Percentiles rank a stretch among this genome's conserved stretches.
Evolutionary conservation across 1,284 basidiomycete species (phyloP).

Genomic region (Ustilago trichophora): DNA sequence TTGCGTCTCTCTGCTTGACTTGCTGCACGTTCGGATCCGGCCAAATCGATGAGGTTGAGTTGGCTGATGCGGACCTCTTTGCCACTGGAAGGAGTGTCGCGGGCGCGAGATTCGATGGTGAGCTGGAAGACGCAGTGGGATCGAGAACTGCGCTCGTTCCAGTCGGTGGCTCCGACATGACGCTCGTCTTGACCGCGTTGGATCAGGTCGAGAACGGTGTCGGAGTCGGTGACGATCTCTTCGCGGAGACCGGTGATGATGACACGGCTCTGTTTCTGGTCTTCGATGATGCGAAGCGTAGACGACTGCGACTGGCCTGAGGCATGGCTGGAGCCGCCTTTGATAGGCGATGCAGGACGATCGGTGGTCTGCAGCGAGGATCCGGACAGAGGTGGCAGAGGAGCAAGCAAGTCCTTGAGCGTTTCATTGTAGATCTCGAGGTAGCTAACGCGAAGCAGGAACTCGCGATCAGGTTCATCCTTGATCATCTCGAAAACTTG

Average conservation of each 20-base stretch:
- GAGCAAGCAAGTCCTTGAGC: conserved; percentile 69
- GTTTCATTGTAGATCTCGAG: conserved; percentile 74
- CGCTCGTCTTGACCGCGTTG: conserved; percentile 85
- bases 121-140: conserved; percentile 80
- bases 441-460: conserved; percentile 71
- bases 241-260: conserved; percentile 70
- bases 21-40: conserved; percentile 72
- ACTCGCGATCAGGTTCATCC: conserved; percentile 66
- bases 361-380: conserved; percentile 13
- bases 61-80: conserved; percentile 61
- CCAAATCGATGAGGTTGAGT: conserved; percentile 72
- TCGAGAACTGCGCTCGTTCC: conserved; percentile 94
- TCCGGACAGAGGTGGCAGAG: conserved; percentile 20
- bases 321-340: conserved; percentile 15
- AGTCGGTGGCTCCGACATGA: conserved; percentile 92
- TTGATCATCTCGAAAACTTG: conserved; percentile 69
- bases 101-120: conserved; percentile 64
- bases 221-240: conserved; percentile 70
- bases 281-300: conserved; percentile 62
- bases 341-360: conserved; percentile 36
- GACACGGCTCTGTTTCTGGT: conserved; percentile 67
- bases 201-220: conserved; percentile 74
- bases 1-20: conserved; percentile 70
- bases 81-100: not conserved
- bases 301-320: conserved; percentile 9